Evolutionary conservation across 2,329 filamentous ascomycete species (phyloP), one percentile per base, ranked within the genome.

Genomic region (Penicillium nordicum): DNA sequence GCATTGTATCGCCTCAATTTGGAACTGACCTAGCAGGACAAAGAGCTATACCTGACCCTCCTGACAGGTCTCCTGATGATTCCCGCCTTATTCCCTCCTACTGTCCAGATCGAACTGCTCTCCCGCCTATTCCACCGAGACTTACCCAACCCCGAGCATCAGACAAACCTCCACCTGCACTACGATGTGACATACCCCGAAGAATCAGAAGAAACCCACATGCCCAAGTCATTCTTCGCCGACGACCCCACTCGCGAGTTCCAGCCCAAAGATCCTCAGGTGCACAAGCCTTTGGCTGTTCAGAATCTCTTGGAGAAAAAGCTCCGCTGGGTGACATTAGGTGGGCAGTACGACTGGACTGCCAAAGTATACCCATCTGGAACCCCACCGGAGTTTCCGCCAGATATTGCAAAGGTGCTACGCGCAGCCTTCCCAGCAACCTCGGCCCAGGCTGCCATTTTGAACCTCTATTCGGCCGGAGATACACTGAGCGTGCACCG

Each of bases 271-370:
- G 86, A 96, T 66, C 79, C 88, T 0, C 62, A 72, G 0, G 75
- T 92, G n/a, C 92, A 97, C 74, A 89, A 87, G 58, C 81, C 90
- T 2, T 78, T 97, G 10, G 82, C 84, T 2, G 79, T 89, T 51
- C 79, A 83, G 47, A 86, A 87, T 67, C 84, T 93, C 30, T 79
- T 97, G 42, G 84, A 87, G 55, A 88, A 87, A 60, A 92, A 90
- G 59, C 82, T 97, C 25, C 90, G 93, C 64, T 99, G 94, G 94
- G 84, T 95, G 41, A 97, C 93, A 0, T 83, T 99, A 3, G 94
- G 94, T 48, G 93, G 92, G 0, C 94, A 97, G 72, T 97, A 97
- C 73, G 90, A 97, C 76, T 97, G 93, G 94, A 95, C 92, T 0
- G 84, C 85, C 55, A 92, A 96, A 63, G 77, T 84, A 12, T 97